phyloP scores from a whole-genome alignment of 805 yeast genomes.

The Hanseniaspora thailandica region DNA sequence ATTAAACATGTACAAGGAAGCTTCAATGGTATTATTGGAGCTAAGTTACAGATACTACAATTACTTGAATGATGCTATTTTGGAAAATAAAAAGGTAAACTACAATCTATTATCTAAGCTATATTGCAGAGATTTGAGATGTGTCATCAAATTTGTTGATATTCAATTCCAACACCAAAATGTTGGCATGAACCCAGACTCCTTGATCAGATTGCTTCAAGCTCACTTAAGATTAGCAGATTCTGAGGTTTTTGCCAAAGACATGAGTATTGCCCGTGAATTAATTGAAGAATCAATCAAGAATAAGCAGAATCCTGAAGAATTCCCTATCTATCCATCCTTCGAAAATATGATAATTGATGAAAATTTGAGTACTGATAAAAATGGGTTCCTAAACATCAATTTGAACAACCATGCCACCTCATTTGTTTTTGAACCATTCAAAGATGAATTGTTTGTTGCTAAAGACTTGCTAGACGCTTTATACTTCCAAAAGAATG shows the following conservation, averaged over 20 bases:
- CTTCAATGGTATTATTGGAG: slow-evolving; percentile 56
- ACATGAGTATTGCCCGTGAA: slow-evolving; percentile 28
- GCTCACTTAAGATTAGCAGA: slow-evolving; percentile 58
- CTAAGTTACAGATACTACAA: slow-evolving; percentile 48
- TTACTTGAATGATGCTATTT: slow-evolving; percentile 42
- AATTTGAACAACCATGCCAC: slow-evolving; percentile 31
- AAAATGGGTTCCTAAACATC: slow-evolving; percentile 26
- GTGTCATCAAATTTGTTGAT: slow-evolving; percentile 57
- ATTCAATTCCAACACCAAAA: slow-evolving; percentile 27
- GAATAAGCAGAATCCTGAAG: background rate
- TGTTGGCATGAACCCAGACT: slow-evolving; percentile 27
- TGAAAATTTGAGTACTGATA: slow-evolving; percentile 23
- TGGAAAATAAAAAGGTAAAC: slow-evolving; percentile 20
- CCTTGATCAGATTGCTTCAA: slow-evolving; percentile 45
- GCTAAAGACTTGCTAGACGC: slow-evolving; percentile 69
- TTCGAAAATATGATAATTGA: slow-evolving; percentile 25
- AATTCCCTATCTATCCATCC: background rate
- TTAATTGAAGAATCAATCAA: slow-evolving; percentile 25
- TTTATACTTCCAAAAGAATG: slow-evolving; percentile 57
- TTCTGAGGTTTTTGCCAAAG: slow-evolving; percentile 43
- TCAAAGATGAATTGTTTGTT: slow-evolving; percentile 64
- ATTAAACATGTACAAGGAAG: slow-evolving; percentile 48
- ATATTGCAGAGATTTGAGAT: slow-evolving; percentile 46
- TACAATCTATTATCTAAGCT: background rate
- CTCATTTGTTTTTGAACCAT: slow-evolving; percentile 53